Evolutionary conservation across 1,284 basidiomycete species (phyloP).

Genomic region (Boletus hoseneyae): DNA sequence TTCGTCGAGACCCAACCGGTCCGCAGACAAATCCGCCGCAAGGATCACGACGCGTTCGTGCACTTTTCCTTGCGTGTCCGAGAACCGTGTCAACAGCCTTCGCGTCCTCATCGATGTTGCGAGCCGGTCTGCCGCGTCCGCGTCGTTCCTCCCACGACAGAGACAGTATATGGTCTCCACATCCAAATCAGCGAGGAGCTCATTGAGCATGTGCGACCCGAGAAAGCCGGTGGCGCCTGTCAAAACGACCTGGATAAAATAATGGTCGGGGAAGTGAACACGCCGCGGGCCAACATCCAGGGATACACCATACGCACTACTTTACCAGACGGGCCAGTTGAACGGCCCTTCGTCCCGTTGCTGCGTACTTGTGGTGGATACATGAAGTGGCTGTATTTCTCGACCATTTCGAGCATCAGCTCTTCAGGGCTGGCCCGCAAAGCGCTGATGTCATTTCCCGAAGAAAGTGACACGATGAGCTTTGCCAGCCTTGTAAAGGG

Average conservation of each 20-base stretch:
- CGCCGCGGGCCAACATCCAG: no score
- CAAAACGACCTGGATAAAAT: slow-evolving; percentile 36
- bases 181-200: slow-evolving; percentile 37
- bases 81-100: slow-evolving; percentile 17
- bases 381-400: slow-evolving; percentile 26
- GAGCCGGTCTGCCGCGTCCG: slow-evolving; percentile 37
- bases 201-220: slow-evolving; percentile 56
- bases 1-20: slow-evolving; percentile 40
- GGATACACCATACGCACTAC: slow-evolving; percentile 13
- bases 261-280: neutral
- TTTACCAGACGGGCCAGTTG: slow-evolving; percentile 7
- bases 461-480: slow-evolving; percentile 15
- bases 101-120: slow-evolving; percentile 33
- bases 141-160: slow-evolving; percentile 43
- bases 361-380: neutral
- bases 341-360: neutral
- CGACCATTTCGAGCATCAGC: slow-evolving; percentile 25
- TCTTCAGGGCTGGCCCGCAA: slow-evolving; percentile 10
- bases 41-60: slow-evolving; percentile 38
- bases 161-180: slow-evolving; percentile 50
- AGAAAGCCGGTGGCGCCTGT: slow-evolving; percentile 34
- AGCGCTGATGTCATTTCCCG: slow-evolving; percentile 8
- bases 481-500: slow-evolving; percentile 19
- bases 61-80: slow-evolving; percentile 1
- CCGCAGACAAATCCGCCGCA: slow-evolving; percentile 42